These are phyloP conservation scores for Massariosphaeria phaeospora DNA, from an alignment of 495 filamentous ascomycete species.

Conservation along the genomic window DNA sequence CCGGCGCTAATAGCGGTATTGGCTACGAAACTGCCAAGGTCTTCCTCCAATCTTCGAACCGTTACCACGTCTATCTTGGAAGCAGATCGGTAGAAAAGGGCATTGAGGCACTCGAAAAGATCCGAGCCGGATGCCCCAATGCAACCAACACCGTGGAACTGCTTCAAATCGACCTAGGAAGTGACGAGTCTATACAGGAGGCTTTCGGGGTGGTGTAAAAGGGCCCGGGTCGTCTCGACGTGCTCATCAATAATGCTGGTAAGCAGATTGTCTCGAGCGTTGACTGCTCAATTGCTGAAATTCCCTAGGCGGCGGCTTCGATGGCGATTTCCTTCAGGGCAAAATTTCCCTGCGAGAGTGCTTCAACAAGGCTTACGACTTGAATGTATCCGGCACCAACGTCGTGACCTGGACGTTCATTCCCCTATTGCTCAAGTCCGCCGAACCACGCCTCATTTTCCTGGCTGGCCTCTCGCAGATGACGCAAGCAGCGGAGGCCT, in stretches of 20 bases:
- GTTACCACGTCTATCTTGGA: slow-evolving; percentile 40
- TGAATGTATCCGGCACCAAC: slow-evolving; percentile 50
- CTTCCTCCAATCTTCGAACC: slow-evolving; percentile 31
- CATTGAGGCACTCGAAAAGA: slow-evolving; percentile 33
- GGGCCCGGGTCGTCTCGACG: slow-evolving; percentile 34
- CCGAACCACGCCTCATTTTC: slow-evolving; percentile 47
- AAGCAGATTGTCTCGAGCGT: too few relatives aligned
- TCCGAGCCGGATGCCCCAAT: slow-evolving; percentile 31
- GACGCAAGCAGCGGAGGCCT: slow-evolving; percentile 5
- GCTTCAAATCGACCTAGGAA: slow-evolving; percentile 37
- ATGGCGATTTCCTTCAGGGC: slow-evolving; percentile 34
- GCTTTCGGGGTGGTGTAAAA: slow-evolving; percentile 35
- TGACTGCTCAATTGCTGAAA: too few relatives aligned
- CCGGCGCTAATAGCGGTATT: slow-evolving; percentile 44
- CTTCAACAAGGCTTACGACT: slow-evolving; percentile 45
- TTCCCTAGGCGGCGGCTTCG: slow-evolving; percentile 18
- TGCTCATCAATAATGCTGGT: slow-evolving; percentile 41
- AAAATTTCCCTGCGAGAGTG: slow-evolving; percentile 42
- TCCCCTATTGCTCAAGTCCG: slow-evolving; percentile 49
- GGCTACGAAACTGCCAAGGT: slow-evolving; percentile 42
- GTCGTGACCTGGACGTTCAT: slow-evolving; percentile 46
- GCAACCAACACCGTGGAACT: slow-evolving; percentile 31
- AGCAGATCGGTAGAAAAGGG: slow-evolving; percentile 37
- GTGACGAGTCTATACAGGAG: slow-evolving; percentile 38
- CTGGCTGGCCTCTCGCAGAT: slow-evolving; percentile 20